A percentile compares a stretch with the other conserved stretches of the same genome.
Evolutionary conservation across 164 flowering plant species (phyloP).

Genomic region (Warburgia ugandensis): DNA sequence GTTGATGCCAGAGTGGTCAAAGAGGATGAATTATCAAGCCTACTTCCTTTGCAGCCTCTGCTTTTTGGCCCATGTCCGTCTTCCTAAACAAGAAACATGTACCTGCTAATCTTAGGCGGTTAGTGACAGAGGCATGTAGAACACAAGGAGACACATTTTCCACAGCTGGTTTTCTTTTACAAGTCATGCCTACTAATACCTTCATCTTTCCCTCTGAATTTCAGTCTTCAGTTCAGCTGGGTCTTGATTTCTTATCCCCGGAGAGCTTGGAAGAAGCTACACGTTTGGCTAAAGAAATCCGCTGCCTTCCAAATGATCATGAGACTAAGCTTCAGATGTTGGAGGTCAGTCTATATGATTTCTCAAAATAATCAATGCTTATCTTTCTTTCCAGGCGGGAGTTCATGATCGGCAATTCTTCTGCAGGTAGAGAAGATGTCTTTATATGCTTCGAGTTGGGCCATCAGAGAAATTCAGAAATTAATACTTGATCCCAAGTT

Average conservation of each 20-base stretch:
- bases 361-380: conserved; percentile 1
- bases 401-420: background rate
- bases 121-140: too few species aligned
- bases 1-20: too few species aligned
- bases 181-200: too few species aligned
- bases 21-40: too few species aligned
- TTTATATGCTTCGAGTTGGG: conserved; percentile 88
- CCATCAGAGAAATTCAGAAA: conserved; percentile 89
- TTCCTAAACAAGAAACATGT: too few species aligned
- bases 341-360: conserved; percentile 65
- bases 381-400: background rate
- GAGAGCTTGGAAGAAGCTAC: conserved; percentile 77
- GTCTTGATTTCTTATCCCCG: conserved; percentile 84
- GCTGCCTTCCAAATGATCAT: conserved; percentile 80
- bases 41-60: too few species aligned
- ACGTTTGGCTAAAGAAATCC: conserved; percentile 68
- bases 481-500: conserved; percentile 87
- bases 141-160: too few species aligned
- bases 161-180: too few species aligned
- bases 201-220: too few species aligned
- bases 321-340: conserved; percentile 69
- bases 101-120: too few species aligned
- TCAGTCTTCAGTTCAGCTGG: conserved; percentile 86
- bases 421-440: conserved; percentile 90
- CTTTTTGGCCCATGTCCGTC: too few species aligned